Evolutionary conservation across 345 rosid species (phyloP).

Genomic region (Boechera retrofracta): DNA sequence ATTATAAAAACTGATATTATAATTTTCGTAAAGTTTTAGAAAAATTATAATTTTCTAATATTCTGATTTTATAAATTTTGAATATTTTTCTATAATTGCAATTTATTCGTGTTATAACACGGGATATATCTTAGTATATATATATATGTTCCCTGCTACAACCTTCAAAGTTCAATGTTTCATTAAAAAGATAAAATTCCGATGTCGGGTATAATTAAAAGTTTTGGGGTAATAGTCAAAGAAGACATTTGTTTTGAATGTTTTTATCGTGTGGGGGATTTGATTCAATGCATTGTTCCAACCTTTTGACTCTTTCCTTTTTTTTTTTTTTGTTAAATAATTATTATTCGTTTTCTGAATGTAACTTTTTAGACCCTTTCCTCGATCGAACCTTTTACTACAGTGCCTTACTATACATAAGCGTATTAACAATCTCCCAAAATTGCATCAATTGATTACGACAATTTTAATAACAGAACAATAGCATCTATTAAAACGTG

Average conservation of each 20-base stretch:
- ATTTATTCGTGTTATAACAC: too few relatives aligned
- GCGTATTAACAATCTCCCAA: conserved; percentile 3
- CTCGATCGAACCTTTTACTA: conserved; percentile 16
- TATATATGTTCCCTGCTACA: background rate
- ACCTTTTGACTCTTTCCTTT: conserved; percentile 35
- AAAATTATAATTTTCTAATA: too few relatives aligned
- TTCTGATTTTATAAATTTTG: too few relatives aligned
- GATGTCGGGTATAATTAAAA: background rate
- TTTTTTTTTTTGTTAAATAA: background rate
- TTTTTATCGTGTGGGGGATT: conserved; percentile 14
- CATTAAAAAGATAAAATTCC: background rate
- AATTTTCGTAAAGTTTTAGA: too few relatives aligned
- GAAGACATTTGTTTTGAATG: conserved; percentile 34
- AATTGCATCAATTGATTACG: conserved; percentile 3
- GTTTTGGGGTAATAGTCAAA: conserved; percentile 8
- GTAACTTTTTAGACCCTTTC: conserved; percentile 5
- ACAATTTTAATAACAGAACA: background rate
- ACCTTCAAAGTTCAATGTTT: background rate
- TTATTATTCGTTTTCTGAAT: background rate
- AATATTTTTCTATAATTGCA: too few relatives aligned
- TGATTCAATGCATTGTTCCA: conserved; percentile 35
- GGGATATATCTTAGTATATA: background rate
- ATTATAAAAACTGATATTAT: too few relatives aligned
- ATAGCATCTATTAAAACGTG: background rate
- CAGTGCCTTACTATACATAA: conserved; percentile 5